Percentiles rank a stretch among this genome's conserved stretches.
phyloP scores from a whole-genome alignment of 768 basidiomycete genomes.

The Pisolithus orientalis region DNA sequence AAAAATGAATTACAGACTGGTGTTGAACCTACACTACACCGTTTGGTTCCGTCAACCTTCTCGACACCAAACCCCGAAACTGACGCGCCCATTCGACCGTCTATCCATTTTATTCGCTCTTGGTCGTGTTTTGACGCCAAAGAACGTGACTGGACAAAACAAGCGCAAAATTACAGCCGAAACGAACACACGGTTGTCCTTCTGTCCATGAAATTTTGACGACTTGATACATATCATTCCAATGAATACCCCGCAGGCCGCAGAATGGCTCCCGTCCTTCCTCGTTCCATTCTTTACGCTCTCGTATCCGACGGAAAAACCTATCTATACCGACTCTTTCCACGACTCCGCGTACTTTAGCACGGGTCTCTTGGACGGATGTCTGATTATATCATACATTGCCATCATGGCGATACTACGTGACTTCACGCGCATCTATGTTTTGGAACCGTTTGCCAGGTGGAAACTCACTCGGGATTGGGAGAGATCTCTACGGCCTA shows the following conservation, averaged over 20 bases:
- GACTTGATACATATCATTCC: slow-evolving; percentile 20
- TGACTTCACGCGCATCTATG: slow-evolving; percentile 63
- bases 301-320: slow-evolving; percentile 58
- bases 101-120: slow-evolving; percentile 6
- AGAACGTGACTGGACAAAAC: slow-evolving; percentile 28
- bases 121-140: slow-evolving; percentile 20
- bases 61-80: not conserved
- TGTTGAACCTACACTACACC: not conserved
- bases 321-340: slow-evolving; percentile 64
- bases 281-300: slow-evolving; percentile 67
- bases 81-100: slow-evolving; percentile 1
- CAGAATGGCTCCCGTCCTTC: slow-evolving; percentile 44
- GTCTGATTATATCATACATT: slow-evolving; percentile 75
- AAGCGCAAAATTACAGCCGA: slow-evolving; percentile 21
- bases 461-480: slow-evolving; percentile 65
- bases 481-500: slow-evolving; percentile 16
- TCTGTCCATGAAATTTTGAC: slow-evolving; percentile 32
- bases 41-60: not conserved
- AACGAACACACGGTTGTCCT: slow-evolving; percentile 6
- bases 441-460: slow-evolving; percentile 77
- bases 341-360: slow-evolving; percentile 61
- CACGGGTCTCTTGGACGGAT: slow-evolving; percentile 73
- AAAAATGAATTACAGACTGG: not conserved
- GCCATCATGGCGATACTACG: slow-evolving; percentile 82
- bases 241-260: slow-evolving; percentile 33